Base-by-base conservation (phyloP, 495 filamentous ascomycete species). In the Choiromyces venosus region DNA sequence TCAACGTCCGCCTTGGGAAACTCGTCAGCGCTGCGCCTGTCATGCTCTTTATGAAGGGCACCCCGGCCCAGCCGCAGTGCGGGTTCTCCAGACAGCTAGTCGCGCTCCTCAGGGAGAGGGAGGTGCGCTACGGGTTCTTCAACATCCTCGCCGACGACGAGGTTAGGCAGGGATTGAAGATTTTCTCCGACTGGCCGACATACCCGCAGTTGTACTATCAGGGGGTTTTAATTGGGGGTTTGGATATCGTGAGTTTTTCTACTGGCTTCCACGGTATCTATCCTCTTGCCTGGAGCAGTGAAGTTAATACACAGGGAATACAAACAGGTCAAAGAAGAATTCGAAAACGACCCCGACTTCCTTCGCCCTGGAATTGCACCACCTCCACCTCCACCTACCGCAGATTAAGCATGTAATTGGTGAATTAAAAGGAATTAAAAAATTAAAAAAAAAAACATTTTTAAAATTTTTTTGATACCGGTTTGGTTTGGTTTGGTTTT, bases 111-210 rank as follows among this genome's bases (percentile, higher is more conserved):
- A 88, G 95, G 71, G 93, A 97, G 85, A 88, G 90, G 73, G 90
- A 90, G 68, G 91, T 99, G 46, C 91, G 94, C 81, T 99, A 98
- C 83, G 96, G 95, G 9, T 98, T 98, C 86, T 99, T 99, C 84
- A 98, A 99, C 80, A 98, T 96, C 75, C 83, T 99, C 70, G 95
- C 95, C 75, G 95, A 99, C 83, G 95, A 99, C 79, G 95, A 97
- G 76, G 96, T 99, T 25, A 87, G 95, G 46, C 94, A 98, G 84
- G 95, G 95, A 7, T 83, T 99, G 79, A 99, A 98, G 87, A 89
- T 91, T 81, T 97, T 91, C 82, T 92, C 93, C 16, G 94, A 97
- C 66, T 98, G 95, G 95, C 96, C 95, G 3, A 99, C 95, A 1
- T 99, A 92, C 83, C 93, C 94, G 19, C 94, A 97, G 83, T 83